These are phyloP conservation scores for Brasilioporus rufonigricans DNA, from an alignment of 768 basidiomycete genomes.

Conservation along the genomic window DNA sequence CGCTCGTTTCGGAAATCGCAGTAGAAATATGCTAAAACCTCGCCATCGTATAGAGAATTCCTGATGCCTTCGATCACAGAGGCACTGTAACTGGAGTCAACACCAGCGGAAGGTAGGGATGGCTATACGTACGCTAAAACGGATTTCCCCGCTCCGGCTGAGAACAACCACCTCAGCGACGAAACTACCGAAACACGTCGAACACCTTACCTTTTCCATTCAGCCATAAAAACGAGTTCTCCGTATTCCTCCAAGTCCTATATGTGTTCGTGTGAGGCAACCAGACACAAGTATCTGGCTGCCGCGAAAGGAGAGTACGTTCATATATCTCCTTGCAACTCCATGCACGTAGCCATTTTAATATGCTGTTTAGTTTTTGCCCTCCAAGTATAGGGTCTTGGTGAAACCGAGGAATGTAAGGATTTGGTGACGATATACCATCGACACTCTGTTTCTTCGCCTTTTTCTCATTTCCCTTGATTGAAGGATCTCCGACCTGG, in stretches of 20 bases:
- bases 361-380: neutral
- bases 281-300: constrained; percentile 13
- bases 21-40: no score
- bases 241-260: constrained; percentile 1
- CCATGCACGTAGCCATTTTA: constrained; percentile 8
- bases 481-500: neutral
- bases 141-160: constrained; percentile 18
- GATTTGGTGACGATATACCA: neutral
- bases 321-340: neutral
- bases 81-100: constrained; percentile 4
- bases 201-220: constrained; percentile 12
- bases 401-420: neutral
- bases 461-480: neutral
- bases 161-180: neutral
- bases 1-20: constrained; percentile 17
- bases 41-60: neutral
- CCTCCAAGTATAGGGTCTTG: neutral
- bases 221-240: constrained; percentile 10
- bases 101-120: rapidly evolving
- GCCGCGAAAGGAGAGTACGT: neutral
- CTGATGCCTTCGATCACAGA: constrained; percentile 11
- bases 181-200: rapidly evolving
- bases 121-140: no score
- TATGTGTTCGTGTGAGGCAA: neutral
- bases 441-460: neutral